Conservation (phyloP, 139 green algal species). For the Yamagishiella unicocca region DNA sequence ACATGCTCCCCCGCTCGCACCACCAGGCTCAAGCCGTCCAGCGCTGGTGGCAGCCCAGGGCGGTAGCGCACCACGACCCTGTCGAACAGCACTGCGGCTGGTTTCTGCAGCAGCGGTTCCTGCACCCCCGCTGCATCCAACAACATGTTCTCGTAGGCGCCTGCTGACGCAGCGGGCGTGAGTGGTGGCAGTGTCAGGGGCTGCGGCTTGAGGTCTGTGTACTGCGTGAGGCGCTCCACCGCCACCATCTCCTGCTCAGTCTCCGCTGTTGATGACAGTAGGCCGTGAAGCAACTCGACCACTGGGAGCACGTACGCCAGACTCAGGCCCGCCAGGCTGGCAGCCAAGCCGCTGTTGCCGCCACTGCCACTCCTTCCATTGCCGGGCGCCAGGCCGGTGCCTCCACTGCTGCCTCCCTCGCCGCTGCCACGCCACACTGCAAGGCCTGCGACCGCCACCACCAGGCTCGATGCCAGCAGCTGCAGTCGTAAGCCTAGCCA, state of each 20-base stretch:
- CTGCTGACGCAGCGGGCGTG: neutral
- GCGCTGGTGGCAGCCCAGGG: constrained; percentile 53
- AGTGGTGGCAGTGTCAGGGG: constrained; percentile 12
- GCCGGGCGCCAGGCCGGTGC: neutral
- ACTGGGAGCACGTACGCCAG: constrained; percentile 88
- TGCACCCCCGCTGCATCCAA: too few species aligned
- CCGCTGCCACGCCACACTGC: constrained; percentile 51
- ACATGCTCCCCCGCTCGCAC: constrained; percentile 75
- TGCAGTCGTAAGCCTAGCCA: constrained; percentile 90
- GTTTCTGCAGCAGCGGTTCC: too few species aligned
- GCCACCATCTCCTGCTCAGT: constrained; percentile 89
- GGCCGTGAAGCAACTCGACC: constrained; percentile 80
- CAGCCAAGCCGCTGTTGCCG: constrained; percentile 17
- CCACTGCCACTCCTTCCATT: neutral
- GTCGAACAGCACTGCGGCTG: neutral
- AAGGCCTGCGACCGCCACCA: constrained; percentile 68
- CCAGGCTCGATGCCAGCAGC: constrained; percentile 79
- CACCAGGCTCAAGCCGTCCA: constrained; percentile 48
- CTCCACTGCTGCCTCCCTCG: neutral
- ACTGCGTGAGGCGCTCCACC: constrained; percentile 78
- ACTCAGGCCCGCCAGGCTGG: constrained; percentile 77
- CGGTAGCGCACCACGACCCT: constrained; percentile 22
- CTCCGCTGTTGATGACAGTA: constrained; percentile 81
- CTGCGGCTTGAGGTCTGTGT: neutral
- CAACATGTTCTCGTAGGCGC: too few species aligned